Percentiles rank a stretch among this genome's conserved stretches.
These are phyloP conservation scores for Lichtheimia corymbifera DNA, from an alignment of 371 early-diverging fungal species.

Conservation along the genomic window DNA sequence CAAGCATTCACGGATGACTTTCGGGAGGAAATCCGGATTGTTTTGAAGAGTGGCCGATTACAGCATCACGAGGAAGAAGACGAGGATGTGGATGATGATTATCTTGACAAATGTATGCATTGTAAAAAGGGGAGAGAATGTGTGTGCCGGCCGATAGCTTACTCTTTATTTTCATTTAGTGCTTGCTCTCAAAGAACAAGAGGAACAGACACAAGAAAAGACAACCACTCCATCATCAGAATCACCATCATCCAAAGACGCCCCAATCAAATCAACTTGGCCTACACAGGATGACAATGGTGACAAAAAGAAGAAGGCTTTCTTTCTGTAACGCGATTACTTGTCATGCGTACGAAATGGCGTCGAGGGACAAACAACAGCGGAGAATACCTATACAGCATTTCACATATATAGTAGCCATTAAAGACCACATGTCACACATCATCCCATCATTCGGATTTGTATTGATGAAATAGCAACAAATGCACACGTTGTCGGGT, in stretches of 20 bases:
- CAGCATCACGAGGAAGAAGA: conserved; percentile 1
- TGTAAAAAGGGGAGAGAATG: not conserved
- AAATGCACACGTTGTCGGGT: too few species aligned
- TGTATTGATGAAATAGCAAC: too few species aligned
- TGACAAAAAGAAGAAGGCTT: conserved; percentile 9
- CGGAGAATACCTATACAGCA: too few species aligned
- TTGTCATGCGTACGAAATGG: too few species aligned
- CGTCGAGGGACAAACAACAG: too few species aligned
- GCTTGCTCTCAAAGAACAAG: conserved; percentile 20
- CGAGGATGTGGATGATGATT: conserved; percentile 36
- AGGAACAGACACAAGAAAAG: not conserved
- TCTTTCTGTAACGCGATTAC: not conserved
- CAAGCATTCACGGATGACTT: conserved; percentile 31
- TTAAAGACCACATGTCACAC: too few species aligned
- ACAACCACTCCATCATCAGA: too few species aligned
- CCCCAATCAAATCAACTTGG: not conserved
- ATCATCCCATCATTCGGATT: too few species aligned
- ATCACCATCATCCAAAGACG: too few species aligned
- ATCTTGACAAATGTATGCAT: conserved; percentile 37
- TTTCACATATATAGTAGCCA: too few species aligned
- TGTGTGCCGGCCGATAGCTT: not conserved
- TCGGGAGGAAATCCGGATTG: conserved; percentile 42
- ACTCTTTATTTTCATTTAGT: conserved; percentile 7
- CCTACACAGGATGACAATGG: not conserved
- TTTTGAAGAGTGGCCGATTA: conserved; percentile 27